These are phyloP conservation scores for Torulaspora microellipsoides DNA, from an alignment of 805 yeast genomes.

Conservation along the genomic window DNA sequence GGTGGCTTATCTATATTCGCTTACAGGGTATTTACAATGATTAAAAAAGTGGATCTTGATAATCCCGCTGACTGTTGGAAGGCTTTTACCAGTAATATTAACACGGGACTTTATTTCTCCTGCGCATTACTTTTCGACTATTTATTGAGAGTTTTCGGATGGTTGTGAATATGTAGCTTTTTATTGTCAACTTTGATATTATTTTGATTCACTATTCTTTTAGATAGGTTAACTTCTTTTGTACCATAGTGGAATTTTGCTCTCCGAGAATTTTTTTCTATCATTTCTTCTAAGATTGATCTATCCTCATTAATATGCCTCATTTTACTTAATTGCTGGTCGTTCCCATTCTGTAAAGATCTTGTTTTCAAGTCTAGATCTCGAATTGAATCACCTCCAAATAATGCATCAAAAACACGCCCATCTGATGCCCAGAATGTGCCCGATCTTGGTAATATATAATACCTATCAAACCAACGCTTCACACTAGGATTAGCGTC, in stretches of 20 bases:
- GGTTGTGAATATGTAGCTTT: conserved; percentile 14
- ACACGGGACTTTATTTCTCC: conserved; percentile 67
- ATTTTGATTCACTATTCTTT: conserved; percentile 7
- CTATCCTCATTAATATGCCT: conserved; percentile 12
- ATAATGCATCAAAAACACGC: conserved; percentile 28
- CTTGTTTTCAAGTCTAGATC: conserved; percentile 14
- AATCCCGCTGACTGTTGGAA: conserved; percentile 79
- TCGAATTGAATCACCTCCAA: conserved; percentile 24
- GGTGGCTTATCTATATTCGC: conserved; percentile 64
- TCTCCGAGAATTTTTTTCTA: conserved; percentile 16
- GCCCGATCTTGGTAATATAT: conserved; percentile 31
- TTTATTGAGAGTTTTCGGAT: conserved; percentile 38
- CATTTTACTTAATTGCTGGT: neutral
- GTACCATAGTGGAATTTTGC: conserved; percentile 18
- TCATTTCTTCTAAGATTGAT: conserved; percentile 15
- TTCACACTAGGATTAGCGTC: conserved; percentile 14
- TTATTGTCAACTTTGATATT: neutral
- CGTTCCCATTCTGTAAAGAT: neutral
- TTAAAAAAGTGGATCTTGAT: conserved; percentile 70
- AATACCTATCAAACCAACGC: conserved; percentile 21
- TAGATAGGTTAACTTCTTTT: conserved; percentile 5
- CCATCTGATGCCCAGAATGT: conserved; percentile 28
- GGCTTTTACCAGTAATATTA: conserved; percentile 70
- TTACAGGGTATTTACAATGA: conserved; percentile 62
- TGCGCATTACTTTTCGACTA: conserved; percentile 66